A percentile compares a stretch with the other conserved stretches of the same genome.
phyloP scores from a whole-genome alignment of 2,329 filamentous ascomycete genomes.

The Pseudomassariella vexata region DNA sequence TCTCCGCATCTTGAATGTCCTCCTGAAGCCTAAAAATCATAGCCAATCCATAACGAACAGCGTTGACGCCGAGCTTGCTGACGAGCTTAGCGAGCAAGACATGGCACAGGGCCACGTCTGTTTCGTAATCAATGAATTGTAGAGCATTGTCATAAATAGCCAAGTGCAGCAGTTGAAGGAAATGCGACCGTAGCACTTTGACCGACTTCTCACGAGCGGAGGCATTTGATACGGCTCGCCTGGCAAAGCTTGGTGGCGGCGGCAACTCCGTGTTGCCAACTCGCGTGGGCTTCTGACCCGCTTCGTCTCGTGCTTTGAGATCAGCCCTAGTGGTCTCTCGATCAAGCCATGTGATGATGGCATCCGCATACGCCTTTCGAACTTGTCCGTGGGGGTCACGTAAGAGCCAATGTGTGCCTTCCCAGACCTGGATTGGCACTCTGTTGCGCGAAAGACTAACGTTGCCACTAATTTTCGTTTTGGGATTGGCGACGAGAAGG shows the following conservation, averaged over 20 bases:
- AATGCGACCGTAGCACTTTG: constrained; percentile 56
- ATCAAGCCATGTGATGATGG: constrained; percentile 76
- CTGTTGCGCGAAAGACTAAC: constrained; percentile 64
- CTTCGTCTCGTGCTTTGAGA: constrained; percentile 54
- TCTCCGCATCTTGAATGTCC: constrained; percentile 64
- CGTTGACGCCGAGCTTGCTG: constrained; percentile 75
- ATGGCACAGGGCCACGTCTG: constrained; percentile 72
- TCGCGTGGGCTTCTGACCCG: constrained; percentile 36
- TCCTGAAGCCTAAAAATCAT: constrained; percentile 89
- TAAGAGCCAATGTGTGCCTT: constrained; percentile 91
- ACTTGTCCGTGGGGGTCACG: constrained; percentile 74
- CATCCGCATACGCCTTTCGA: constrained; percentile 78
- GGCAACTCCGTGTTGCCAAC: constrained; percentile 34
- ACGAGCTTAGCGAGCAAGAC: constrained; percentile 71
- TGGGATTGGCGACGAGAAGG: constrained; percentile 71
- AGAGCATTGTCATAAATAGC: constrained; percentile 84
- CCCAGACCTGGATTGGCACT: constrained; percentile 81
- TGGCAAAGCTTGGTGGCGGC: constrained; percentile 37
- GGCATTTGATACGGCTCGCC: constrained; percentile 64
- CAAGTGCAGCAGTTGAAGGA: constrained; percentile 76
- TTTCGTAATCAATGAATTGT: constrained; percentile 65
- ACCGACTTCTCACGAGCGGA: constrained; percentile 54
- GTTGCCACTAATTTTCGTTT: constrained; percentile 51
- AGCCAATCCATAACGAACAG: constrained; percentile 69
- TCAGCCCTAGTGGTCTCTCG: constrained; percentile 69